Conservation (phyloP, 2,329 filamentous ascomycete genomes). For the Rutstroemia sp. region DNA sequence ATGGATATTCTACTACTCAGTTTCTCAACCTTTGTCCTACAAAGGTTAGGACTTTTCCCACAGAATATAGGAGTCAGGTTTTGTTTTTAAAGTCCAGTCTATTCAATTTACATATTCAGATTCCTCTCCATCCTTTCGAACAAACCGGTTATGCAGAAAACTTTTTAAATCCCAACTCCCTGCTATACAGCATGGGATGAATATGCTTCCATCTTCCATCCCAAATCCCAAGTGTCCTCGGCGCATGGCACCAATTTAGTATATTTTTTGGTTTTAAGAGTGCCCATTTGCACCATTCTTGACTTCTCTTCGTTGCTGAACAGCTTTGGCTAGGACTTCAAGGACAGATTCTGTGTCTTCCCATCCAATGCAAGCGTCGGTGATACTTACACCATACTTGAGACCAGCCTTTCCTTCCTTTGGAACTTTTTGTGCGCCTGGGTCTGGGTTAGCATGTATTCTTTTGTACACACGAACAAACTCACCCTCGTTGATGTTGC, state of each 20-base stretch:
- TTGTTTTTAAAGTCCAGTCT: neutral
- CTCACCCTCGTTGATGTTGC: slow-evolving; percentile 85
- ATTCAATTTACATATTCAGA: neutral
- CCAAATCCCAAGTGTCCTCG: no score
- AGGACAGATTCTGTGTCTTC: slow-evolving; percentile 78
- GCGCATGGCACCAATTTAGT: neutral
- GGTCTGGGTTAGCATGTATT: slow-evolving; percentile 5
- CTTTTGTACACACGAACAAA: neutral
- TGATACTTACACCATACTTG: slow-evolving; percentile 93
- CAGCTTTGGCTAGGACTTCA: slow-evolving; percentile 69
- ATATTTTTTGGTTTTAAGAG: neutral
- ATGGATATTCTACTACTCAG: no score
- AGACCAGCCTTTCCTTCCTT: slow-evolving; percentile 76
- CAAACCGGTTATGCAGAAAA: neutral
- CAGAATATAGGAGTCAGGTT: no score
- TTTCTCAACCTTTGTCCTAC: neutral
- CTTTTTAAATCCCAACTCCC: slow-evolving; percentile 2
- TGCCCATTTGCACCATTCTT: slow-evolving; percentile 15
- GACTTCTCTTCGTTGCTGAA: slow-evolving; percentile 61
- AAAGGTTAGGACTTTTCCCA: no score
- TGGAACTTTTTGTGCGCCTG: slow-evolving; percentile 84
- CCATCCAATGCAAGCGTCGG: slow-evolving; percentile 95
- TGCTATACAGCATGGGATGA: neutral
- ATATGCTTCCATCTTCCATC: neutral
- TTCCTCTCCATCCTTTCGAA: neutral